A percentile compares a stretch with the other conserved stretches of the same genome.
These are phyloP conservation scores for Penicillium crustosum DNA, from an alignment of 2,329 filamentous ascomycete genomes.

Conservation along the genomic window DNA sequence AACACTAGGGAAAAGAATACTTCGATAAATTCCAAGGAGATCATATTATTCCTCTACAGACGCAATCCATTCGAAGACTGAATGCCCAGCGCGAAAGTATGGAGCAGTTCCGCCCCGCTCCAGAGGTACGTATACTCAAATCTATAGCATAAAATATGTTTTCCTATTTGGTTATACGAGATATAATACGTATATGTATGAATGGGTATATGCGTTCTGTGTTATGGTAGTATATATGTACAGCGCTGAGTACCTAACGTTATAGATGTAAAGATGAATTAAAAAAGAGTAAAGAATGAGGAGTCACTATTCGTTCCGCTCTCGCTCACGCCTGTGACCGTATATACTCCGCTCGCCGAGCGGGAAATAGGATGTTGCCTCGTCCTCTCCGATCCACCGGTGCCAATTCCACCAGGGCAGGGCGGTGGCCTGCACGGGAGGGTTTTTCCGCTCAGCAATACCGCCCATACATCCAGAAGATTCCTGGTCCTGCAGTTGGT, in stretches of 20 bases:
- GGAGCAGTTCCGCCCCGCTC: no score
- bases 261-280: conserved; percentile 1
- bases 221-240: background rate
- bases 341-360: conserved; percentile 25
- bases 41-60: no score
- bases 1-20: no score
- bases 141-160: no score
- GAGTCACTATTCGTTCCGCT: conserved; percentile 14
- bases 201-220: background rate
- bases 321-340: conserved; percentile 3
- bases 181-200: background rate
- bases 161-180: no score
- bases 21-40: no score
- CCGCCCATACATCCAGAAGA: conserved; percentile 21
- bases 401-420: conserved; percentile 36
- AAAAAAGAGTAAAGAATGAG: conserved; percentile 3
- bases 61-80: no score
- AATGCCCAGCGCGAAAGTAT: no score
- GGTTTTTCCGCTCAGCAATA: conserved; percentile 21
- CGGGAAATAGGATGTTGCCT: conserved; percentile 27
- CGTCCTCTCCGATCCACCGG: conserved; percentile 24
- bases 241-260: background rate
- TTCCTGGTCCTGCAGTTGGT: conserved; percentile 10
- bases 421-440: conserved; percentile 1
- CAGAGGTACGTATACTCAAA: no score